Conservation (phyloP, 768 basidiomycete species). For the Pulveroboletus sp. region DNA sequence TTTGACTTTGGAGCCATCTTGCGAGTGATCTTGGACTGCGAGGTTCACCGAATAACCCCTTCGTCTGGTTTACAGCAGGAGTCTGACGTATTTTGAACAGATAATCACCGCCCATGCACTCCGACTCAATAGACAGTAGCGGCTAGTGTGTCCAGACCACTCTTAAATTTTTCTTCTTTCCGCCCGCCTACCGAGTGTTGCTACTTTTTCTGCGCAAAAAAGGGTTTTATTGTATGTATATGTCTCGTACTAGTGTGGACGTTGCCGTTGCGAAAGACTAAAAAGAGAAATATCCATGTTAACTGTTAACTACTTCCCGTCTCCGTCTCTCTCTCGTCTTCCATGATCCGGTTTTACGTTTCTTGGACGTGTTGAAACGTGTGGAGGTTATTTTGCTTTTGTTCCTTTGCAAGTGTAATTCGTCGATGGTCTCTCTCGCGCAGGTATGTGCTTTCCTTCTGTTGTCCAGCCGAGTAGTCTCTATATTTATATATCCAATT, state of each 20-base stretch:
- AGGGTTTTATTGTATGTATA: constrained; percentile 4
- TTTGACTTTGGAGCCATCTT: neutral
- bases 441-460: neutral
- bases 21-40: neutral
- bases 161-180: neutral
- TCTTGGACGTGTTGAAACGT: neutral
- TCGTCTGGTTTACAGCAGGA: neutral
- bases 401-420: too few species aligned
- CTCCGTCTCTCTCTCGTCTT: neutral
- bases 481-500: neutral
- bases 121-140: constrained; percentile 6
- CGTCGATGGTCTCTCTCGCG: too few species aligned
- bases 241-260: neutral
- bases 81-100: neutral
- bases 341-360: neutral
- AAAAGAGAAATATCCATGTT: neutral
- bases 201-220: neutral
- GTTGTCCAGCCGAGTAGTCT: neutral
- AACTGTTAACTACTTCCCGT: neutral
- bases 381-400: neutral
- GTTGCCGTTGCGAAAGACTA: neutral
- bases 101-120: constrained; percentile 1
- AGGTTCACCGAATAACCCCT: neutral
- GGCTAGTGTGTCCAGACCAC: neutral
- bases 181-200: neutral